These are phyloP conservation scores for Murraya koenigii DNA, from an alignment of 345 rosid genomes.

Conservation along the genomic window DNA sequence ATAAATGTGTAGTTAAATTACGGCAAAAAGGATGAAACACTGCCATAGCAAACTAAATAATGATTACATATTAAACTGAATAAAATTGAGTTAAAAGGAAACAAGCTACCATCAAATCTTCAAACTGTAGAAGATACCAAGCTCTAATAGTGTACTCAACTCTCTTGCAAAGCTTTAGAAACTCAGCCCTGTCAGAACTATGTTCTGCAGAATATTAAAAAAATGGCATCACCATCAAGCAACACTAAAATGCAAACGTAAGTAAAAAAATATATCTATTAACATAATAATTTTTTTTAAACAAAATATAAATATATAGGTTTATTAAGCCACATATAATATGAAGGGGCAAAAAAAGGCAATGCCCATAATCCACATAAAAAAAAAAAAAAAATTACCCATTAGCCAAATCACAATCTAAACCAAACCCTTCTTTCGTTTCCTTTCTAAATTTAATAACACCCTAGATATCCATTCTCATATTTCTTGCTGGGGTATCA, in stretches of 20 bases:
- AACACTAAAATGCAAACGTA: neutral
- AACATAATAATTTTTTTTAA: too few species aligned
- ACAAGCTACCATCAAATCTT: slow-evolving; percentile 78
- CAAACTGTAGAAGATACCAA: slow-evolving; percentile 93
- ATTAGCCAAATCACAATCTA: neutral
- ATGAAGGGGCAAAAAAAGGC: neutral
- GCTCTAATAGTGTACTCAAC: slow-evolving; percentile 94
- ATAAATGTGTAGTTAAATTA: slow-evolving; percentile 11
- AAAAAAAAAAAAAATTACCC: neutral
- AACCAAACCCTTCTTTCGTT: neutral
- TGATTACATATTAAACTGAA: neutral
- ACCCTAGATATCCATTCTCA: neutral
- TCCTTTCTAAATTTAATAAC: neutral
- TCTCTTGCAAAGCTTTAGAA: slow-evolving; percentile 87
- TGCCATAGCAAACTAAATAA: neutral
- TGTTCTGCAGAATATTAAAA: slow-evolving; percentile 47
- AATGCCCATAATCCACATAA: neutral
- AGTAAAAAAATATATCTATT: neutral
- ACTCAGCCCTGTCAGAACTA: slow-evolving; percentile 66
- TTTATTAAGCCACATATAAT: neutral
- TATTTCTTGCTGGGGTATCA: neutral
- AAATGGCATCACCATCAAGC: neutral
- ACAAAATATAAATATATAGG: too few species aligned
- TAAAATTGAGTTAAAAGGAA: neutral
- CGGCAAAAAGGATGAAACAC: slow-evolving; percentile 13